phyloP scores from a whole-genome alignment of 768 basidiomycete genomes.

The Melanogaster broomeanus region DNA sequence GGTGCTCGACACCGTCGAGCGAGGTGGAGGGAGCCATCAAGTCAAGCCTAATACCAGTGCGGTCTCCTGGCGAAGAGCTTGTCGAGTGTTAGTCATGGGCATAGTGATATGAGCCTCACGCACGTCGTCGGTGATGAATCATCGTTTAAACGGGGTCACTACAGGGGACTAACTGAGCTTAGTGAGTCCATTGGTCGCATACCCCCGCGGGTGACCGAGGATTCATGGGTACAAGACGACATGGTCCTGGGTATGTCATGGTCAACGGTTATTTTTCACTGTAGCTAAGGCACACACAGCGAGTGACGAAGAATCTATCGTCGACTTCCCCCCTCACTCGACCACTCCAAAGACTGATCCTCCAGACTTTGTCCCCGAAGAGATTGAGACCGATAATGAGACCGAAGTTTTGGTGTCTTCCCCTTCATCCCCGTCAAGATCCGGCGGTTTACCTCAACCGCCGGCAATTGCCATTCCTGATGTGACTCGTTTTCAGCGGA shows the following conservation, averaged over 20 bases:
- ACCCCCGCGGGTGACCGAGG: constrained; percentile 19
- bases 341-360: constrained; percentile 28
- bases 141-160: constrained; percentile 27
- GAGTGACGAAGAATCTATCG: constrained; percentile 40
- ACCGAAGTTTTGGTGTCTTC: constrained; percentile 29
- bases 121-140: constrained; percentile 21
- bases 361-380: constrained; percentile 9
- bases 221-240: constrained; percentile 18
- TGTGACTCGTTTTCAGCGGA: constrained; percentile 18
- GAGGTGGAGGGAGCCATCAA: constrained; percentile 21
- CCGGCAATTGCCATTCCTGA: constrained; percentile 3
- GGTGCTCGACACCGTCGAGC: constrained; percentile 26
- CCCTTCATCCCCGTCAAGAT: constrained; percentile 9
- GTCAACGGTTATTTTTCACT: background rate
- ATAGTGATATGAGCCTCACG: constrained; percentile 25
- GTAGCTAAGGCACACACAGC: constrained; percentile 23
- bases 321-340: constrained; percentile 20
- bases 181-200: constrained; percentile 23
- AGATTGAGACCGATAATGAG: constrained; percentile 25
- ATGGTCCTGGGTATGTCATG: constrained; percentile 17
- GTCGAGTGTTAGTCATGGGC: constrained; percentile 13
- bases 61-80: constrained; percentile 38
- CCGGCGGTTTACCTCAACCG: constrained; percentile 17
- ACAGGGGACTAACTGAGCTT: constrained; percentile 28
- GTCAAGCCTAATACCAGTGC: constrained; percentile 48